Base-by-base conservation (phyloP, 2,329 filamentous ascomycete genomes). In the Aspergillus brunneoviolaceus region DNA sequence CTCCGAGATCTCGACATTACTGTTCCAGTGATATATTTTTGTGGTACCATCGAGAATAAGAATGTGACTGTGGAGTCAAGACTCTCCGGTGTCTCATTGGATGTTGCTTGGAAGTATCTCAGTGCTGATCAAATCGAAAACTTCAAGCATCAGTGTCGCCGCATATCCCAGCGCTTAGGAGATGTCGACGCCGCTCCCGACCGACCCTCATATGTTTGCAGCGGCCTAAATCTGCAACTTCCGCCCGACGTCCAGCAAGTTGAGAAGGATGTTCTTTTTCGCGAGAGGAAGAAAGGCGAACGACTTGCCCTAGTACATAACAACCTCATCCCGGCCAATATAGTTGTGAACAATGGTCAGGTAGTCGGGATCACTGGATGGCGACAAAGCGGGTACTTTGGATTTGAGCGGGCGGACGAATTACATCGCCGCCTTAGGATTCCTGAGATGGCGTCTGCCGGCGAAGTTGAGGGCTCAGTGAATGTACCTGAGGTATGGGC, bases 11-110 rank as follows among this genome's bases (percentile, higher is more conserved):
- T 77, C 21, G 69, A 68, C 1, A 68, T 76, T 45, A 62, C 70
- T 5, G 68, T 78, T 10, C 76, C 76, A 1, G 62, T 72, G 49
- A 70, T 75, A 61, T 70, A 73, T 54, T 77, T 76, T n/a, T 75
- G 69, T 55, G 73, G 74, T 14, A 73, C 66, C 33, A 67, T 79
- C 49, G 71, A 74, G 27, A 74, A 70, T 48, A 76, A 72, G 55
- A 77, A 78, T 59, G 68, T 77, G 47, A 73, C 76, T 7, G 70
- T 77, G 48, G 75, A 77, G 63, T 75, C 75, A 14, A 68, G 76
- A 49, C 74, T 78, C 23, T 74, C 76, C 4, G 76, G 76, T 4
- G 72, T 77, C 51, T 73, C 76, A 14, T 64, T 79, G 31, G 72
- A 77, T 48, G 67, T 73, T 49, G 74, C 70, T n/a, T 78, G 71